Conservation (phyloP, 169 alveolate species). For the Perkinsus marinus region DNA sequence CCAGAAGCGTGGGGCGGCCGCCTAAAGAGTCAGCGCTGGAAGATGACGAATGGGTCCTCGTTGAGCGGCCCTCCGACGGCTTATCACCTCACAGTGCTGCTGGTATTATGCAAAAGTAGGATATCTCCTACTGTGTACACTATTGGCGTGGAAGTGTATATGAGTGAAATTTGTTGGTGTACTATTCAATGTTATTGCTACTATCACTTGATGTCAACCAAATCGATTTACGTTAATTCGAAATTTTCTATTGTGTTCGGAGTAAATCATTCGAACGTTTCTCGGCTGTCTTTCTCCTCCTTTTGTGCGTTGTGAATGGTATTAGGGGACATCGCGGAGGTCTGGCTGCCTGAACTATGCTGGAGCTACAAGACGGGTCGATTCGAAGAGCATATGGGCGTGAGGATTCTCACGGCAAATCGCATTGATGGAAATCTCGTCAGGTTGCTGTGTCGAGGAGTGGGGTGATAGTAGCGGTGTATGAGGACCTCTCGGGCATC, state of each 20-base stretch:
- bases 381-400: not conserved
- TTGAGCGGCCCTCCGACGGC: not conserved
- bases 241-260: too few relatives aligned
- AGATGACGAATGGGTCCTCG: not conserved
- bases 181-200: too few relatives aligned
- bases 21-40: not conserved
- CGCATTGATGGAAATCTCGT: not conserved
- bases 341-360: not conserved
- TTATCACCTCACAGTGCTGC: not conserved
- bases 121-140: too few relatives aligned
- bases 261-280: not conserved
- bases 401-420: not conserved
- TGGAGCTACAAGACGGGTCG: not conserved
- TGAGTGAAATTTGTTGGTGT: too few relatives aligned
- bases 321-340: not conserved
- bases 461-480: not conserved
- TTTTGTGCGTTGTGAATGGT: not conserved
- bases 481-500: not conserved
- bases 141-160: not conserved
- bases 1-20: not conserved
- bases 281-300: not conserved
- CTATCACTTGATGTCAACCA: too few relatives aligned
- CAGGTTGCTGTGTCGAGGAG: not conserved
- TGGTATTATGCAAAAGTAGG: not conserved
- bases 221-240: too few relatives aligned